phyloP scores from a whole-genome alignment of 140 eudicot species.

The Cichorium intybus region DNA sequence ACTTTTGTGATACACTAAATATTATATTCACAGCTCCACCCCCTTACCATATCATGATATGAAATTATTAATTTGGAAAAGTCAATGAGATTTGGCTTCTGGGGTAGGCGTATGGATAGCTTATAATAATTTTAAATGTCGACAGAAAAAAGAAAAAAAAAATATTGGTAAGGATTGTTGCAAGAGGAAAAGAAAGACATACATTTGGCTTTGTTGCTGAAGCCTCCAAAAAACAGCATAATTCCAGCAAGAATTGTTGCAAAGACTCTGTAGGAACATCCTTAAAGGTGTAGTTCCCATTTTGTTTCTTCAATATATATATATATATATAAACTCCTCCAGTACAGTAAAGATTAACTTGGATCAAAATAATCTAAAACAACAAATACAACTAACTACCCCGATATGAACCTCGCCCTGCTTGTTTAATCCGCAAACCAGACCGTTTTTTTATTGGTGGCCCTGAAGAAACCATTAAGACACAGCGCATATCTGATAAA shows the following conservation, averaged over 20 bases:
- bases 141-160: too few species aligned
- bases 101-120: slow-evolving; percentile 14
- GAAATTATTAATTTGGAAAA: not conserved
- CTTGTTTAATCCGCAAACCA: slow-evolving; percentile 85
- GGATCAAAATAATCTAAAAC: slow-evolving; percentile 29
- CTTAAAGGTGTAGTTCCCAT: slow-evolving; percentile 58
- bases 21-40: slow-evolving; percentile 14
- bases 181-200: slow-evolving; percentile 38
- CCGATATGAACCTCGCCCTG: slow-evolving; percentile 88
- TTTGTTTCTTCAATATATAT: slow-evolving; percentile 24
- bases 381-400: slow-evolving; percentile 64
- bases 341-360: slow-evolving; percentile 32
- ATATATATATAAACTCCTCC: slow-evolving; percentile 16
- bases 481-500: slow-evolving; percentile 48
- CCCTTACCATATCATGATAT: not conserved
- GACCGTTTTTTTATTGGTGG: slow-evolving; percentile 87
- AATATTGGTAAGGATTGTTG: too few species aligned
- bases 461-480: slow-evolving; percentile 59
- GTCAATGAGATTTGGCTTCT: slow-evolving; percentile 28
- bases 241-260: slow-evolving; percentile 73
- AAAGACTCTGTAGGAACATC: slow-evolving; percentile 64
- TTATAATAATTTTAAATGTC: too few species aligned
- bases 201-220: slow-evolving; percentile 62
- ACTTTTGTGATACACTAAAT: slow-evolving; percentile 15
- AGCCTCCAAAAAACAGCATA: slow-evolving; percentile 90